Base-by-base conservation (phyloP, 23 red algal genomes). In the Gracilaria vermiculophylla region DNA sequence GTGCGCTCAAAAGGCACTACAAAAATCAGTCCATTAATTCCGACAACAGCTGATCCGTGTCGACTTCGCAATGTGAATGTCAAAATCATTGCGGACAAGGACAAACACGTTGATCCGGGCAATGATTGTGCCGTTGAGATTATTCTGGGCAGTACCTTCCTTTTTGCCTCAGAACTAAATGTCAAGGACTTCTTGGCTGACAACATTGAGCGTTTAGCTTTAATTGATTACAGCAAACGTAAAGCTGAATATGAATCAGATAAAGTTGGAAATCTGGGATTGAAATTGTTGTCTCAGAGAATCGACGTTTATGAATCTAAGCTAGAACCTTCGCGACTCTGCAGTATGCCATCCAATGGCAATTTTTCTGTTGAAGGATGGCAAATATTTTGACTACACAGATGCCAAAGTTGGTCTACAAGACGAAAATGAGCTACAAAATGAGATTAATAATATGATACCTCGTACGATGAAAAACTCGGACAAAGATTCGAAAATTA, bases 341-440 rank as follows among this genome's bases (percentile, higher is more conserved):
- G 51, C 47, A 33, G 8, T 41, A 84, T 84, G 55, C 39, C 67
- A 3, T 64, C 55, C 5, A 84, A 84, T 48, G 53, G 9, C 54
- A 17, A 69, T 67, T 84, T 84, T n/a, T 69, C 55, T 55, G 8
- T 40, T 69, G 80, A 84, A 84, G 27, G 54, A 64, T 7, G 60
- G 53, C 31, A 44, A 80, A 9, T 55, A 84, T 49, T 41, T 84
- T 55, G 80, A 84, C 53, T 67, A 84, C 25, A 84, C 69, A 36
- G 80, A 84, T 48, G 55, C 67, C 32, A 12, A 84, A 84, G 53
- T 84, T 35, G 53, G 80, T 6, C 55, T 32, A 67, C 80, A 84
- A 69, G 80, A 84, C 53, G 60, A 64, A 64, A 32, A 39, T 9
- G 60, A 84, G 45, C 31, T 84, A 3, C 4, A 64, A 6, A 5